Evolutionary conservation across 176 grass and related monocot species (phyloP).

Genomic region (Avena eriantha): DNA sequence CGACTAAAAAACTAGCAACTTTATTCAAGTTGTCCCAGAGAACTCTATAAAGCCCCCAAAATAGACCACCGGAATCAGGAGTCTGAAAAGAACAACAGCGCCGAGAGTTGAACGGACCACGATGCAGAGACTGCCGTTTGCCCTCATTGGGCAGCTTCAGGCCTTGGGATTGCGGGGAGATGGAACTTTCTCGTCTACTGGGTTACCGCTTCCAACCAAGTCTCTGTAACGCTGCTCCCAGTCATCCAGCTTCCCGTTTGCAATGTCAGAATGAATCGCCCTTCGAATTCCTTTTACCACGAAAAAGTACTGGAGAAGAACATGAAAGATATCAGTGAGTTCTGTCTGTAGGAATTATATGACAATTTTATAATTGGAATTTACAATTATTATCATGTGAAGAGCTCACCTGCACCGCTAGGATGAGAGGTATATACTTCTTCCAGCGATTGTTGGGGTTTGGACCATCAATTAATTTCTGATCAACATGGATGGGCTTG

Average conservation of each 20-base stretch:
- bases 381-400: slow-evolving; percentile 20
- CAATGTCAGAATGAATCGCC: slow-evolving; percentile 62
- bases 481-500: slow-evolving; percentile 78
- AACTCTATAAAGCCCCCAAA: slow-evolving; percentile 51
- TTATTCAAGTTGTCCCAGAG: slow-evolving; percentile 33
- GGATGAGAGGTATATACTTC: slow-evolving; percentile 80
- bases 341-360: neutral
- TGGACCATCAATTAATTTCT: slow-evolving; percentile 89
- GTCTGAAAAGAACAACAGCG: neutral
- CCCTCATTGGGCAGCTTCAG: slow-evolving; percentile 34
- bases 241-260: slow-evolving; percentile 64
- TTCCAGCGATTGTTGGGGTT: slow-evolving; percentile 91
- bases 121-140: neutral
- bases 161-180: slow-evolving; percentile 38
- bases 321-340: slow-evolving; percentile 23
- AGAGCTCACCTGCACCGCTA: slow-evolving; percentile 66
- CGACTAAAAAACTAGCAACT: slow-evolving; percentile 40
- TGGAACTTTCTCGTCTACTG: slow-evolving; percentile 42
- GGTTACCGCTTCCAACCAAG: slow-evolving; percentile 57
- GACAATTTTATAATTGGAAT: slow-evolving; percentile 9
- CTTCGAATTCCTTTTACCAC: slow-evolving; percentile 76
- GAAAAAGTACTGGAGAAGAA: slow-evolving; percentile 75
- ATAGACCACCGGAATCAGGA: slow-evolving; percentile 18
- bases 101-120: slow-evolving; percentile 14
- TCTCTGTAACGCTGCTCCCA: slow-evolving; percentile 87